phyloP scores from a whole-genome alignment of 768 basidiomycete genomes.

The Lentinula lateritia region DNA sequence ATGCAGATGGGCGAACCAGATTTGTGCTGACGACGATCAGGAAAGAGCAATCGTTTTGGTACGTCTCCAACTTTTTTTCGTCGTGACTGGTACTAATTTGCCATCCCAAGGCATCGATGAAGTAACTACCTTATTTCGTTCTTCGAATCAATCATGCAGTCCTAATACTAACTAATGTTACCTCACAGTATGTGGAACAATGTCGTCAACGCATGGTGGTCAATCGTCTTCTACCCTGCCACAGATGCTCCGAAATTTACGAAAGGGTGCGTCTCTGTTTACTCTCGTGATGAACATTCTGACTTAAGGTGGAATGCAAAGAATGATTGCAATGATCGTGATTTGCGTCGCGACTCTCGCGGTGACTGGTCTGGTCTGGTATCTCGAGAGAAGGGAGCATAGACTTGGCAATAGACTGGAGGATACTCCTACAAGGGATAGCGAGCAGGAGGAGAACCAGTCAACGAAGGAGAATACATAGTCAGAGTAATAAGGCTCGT shows the following conservation, averaged over 20 bases:
- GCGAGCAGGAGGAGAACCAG: neutral
- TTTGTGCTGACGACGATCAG: constrained; percentile 65
- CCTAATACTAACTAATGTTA: neutral
- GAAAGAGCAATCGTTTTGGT: constrained; percentile 59
- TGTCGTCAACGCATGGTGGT: constrained; percentile 65
- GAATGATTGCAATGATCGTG: constrained; percentile 62
- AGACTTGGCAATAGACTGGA: neutral
- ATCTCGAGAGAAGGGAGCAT: constrained; percentile 36
- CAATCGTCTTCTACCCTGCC: constrained; percentile 67
- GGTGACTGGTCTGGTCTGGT: constrained; percentile 53
- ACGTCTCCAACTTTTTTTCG: neutral
- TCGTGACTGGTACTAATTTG: neutral
- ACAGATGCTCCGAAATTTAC: constrained; percentile 63
- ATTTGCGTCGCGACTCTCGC: constrained; percentile 49
- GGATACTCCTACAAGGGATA: neutral
- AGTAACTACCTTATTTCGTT: constrained; percentile 31
- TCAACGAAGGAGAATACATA: no score
- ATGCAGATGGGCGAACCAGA: constrained; percentile 71
- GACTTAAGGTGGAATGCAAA: neutral
- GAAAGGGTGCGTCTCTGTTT: constrained; percentile 33
- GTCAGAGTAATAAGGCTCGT: neutral
- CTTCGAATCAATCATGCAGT: neutral
- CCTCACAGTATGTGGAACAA: constrained; percentile 62
- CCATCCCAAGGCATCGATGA: constrained; percentile 53
- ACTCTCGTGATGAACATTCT: neutral